Evolutionary conservation across 371 early-diverging fungal genomes (phyloP).

Genomic region (Mucor irregularis): DNA sequence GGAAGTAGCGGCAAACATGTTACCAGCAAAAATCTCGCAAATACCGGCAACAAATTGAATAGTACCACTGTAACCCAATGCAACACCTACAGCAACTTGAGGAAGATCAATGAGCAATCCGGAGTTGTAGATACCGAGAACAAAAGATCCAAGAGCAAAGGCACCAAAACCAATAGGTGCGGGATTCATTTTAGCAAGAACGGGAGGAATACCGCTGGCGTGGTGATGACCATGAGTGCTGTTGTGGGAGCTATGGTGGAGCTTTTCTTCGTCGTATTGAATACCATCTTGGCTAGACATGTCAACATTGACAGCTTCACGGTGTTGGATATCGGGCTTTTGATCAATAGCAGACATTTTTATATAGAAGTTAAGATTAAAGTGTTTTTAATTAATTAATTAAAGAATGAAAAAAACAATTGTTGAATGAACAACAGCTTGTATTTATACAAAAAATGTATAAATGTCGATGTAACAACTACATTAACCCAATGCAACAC

Average conservation of each 20-base stretch:
- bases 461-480: no score
- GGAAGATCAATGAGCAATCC: constrained; percentile 32
- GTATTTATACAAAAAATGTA: neutral
- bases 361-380: no score
- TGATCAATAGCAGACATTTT: constrained; percentile 13
- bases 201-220: neutral
- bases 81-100: constrained; percentile 37
- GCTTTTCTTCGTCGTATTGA: neutral
- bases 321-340: constrained; percentile 22
- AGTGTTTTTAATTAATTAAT: no score
- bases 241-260: neutral
- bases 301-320: constrained; percentile 8
- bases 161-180: constrained; percentile 42
- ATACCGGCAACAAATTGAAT: constrained; percentile 42
- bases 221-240: constrained; percentile 1
- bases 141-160: constrained; percentile 37
- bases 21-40: constrained; percentile 29
- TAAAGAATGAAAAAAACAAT: no score
- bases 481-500: constrained; percentile 40
- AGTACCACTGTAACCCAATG: constrained; percentile 39
- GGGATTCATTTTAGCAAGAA: constrained; percentile 22
- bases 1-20: constrained; percentile 41
- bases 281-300: neutral
- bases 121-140: constrained; percentile 34
- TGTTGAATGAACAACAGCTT: no score